Base-by-base conservation (phyloP, 306 rosid genomes). In the Inga laurina region DNA sequence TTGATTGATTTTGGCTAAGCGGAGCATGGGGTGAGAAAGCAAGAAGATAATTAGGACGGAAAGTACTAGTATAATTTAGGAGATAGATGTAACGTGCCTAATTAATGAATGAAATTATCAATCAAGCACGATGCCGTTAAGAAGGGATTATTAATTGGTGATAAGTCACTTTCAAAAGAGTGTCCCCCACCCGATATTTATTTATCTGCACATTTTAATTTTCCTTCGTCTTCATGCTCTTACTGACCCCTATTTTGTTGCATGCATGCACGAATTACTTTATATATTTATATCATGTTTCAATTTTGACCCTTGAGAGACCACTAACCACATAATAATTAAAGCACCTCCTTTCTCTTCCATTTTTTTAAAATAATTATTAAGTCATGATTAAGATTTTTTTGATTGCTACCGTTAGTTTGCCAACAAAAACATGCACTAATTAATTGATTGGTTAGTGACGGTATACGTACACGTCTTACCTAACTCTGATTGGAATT, bases 191-290 rank as follows among this genome's bases (percentile, higher is more conserved):
- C 67, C 48, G 46, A 84, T 39, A 74, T 66, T 79, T 72, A 74
- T 34, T 44, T 68, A 77, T 79, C 80, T 52, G n/a, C 9, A 65
- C 67, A 19, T 30, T 84, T 65, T 76, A 39, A 39, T 39, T 39
- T 39, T 39, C 44, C 32, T 43, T 66, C 44, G 64, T 79, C 56
- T 67, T 74, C 9, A 35, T 19, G 72, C 71, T 21, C 80, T 52
- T 66, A 43, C 81, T 84, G 65, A 79, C 82, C 78, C 81, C 72
- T 18, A 77, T 79, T 79, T 74, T 73, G 86, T 79, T 84, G 77
- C 70, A 84, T 68, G 66, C 80, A 79, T 84, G 74, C 78, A 75
- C 61, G 48, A 75, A 74, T 46, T 77, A 54, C 83, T 49, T 44
- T 79, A 44, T 71, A 9, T 41, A 39, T 70, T 10, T 56, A 59